Percentiles rank a stretch among this genome's conserved stretches.
phyloP scores from a whole-genome alignment of 352 stramenopile genomes.

The Globisporangium nunn region DNA sequence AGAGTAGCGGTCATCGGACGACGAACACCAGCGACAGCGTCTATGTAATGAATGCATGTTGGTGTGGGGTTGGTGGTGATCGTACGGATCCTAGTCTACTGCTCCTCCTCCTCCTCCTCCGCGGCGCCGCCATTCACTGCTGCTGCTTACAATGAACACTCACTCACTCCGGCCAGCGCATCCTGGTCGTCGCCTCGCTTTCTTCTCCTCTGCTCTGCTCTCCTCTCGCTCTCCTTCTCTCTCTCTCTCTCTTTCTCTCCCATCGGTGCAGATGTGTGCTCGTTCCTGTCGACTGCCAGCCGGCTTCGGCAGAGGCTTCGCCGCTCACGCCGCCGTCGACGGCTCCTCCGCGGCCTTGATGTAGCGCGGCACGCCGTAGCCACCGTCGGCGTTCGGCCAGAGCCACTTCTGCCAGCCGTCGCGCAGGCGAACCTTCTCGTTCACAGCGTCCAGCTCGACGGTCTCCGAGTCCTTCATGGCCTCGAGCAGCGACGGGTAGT shows the following conservation, averaged over 20 bases:
- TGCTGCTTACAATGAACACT: background rate
- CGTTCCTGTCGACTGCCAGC: background rate
- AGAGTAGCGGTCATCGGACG: background rate
- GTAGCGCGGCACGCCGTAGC: conserved; percentile 83
- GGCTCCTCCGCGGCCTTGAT: conserved; percentile 60
- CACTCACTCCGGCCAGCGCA: background rate
- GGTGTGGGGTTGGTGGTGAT: background rate
- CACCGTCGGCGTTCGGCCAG: conserved; percentile 82
- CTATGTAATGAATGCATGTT: conserved; percentile 6
- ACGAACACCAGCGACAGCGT: background rate
- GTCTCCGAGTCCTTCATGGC: conserved; percentile 56
- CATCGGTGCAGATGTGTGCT: background rate
- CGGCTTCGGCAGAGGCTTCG: too few species aligned
- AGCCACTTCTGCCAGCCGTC: conserved; percentile 86
- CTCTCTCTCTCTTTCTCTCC: background rate
- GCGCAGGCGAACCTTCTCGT: conserved; percentile 87
- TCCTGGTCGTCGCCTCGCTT: background rate
- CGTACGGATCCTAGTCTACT: conserved; percentile 2
- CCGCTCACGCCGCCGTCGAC: conserved; percentile 14
- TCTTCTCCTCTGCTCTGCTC: too few species aligned
- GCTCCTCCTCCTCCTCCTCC: background rate
- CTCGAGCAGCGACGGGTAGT: conserved; percentile 75
- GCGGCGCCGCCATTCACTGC: background rate
- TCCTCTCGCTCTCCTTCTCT: too few species aligned
- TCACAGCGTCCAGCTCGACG: conserved; percentile 79